Evolutionary conservation across 2,329 filamentous ascomycete species (phyloP).

Genomic region (Penicillium sp.): DNA sequence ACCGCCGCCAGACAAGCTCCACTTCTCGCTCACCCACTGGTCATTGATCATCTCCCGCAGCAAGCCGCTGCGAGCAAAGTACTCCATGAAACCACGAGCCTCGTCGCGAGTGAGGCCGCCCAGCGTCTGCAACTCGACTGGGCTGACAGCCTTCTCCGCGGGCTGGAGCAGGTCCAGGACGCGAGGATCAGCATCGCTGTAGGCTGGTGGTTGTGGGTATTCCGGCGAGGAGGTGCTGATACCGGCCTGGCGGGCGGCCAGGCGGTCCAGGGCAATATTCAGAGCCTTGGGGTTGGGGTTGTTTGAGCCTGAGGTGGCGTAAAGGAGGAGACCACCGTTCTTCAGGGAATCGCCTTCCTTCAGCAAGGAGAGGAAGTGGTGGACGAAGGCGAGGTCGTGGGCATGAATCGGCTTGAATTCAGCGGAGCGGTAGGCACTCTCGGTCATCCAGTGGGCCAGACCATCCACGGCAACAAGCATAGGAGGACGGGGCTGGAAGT

Average conservation of each 20-base stretch:
- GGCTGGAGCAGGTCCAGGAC: constrained; percentile 46
- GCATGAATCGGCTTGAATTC: constrained; percentile 75
- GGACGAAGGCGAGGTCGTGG: constrained; percentile 75
- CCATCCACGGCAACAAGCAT: constrained; percentile 77
- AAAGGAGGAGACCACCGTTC: constrained; percentile 78
- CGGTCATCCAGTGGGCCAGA: constrained; percentile 74
- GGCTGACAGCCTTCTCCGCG: constrained; percentile 29
- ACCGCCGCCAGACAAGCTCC: constrained; percentile 76
- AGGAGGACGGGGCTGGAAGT: constrained; percentile 52
- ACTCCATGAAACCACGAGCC: constrained; percentile 79
- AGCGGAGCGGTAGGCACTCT: constrained; percentile 70
- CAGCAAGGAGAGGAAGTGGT: constrained; percentile 71
- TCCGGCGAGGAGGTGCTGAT: constrained; percentile 37
- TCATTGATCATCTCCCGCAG: constrained; percentile 69
- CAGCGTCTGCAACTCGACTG: constrained; percentile 54
- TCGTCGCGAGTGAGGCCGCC: constrained; percentile 71
- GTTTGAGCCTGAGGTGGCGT: constrained; percentile 71
- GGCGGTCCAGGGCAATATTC: constrained; percentile 61
- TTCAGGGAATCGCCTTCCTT: constrained; percentile 43
- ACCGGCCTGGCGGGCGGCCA: constrained; percentile 45
- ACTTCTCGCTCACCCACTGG: constrained; percentile 71
- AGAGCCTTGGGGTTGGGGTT: constrained; percentile 62
- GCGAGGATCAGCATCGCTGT: constrained; percentile 52
- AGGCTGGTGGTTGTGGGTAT: constrained; percentile 51
- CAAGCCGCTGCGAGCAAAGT: constrained; percentile 85